Conservation (phyloP, 805 yeast genomes). For the Candida endomychidarum region DNA sequence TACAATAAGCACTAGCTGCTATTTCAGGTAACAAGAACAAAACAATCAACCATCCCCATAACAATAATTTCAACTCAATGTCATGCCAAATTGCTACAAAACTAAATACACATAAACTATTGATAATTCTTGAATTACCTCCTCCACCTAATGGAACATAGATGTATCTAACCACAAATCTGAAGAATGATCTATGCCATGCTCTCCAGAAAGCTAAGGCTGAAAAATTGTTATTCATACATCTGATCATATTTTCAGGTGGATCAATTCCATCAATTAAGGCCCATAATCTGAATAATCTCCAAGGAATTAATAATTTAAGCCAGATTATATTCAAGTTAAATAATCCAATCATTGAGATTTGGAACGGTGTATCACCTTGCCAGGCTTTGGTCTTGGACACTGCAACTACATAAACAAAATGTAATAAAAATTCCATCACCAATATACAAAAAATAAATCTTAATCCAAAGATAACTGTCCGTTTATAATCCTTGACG, state of each 20-base stretch:
- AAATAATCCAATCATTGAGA: slow-evolving; percentile 91
- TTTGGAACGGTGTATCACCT: slow-evolving; percentile 86
- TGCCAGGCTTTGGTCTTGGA: slow-evolving; percentile 88
- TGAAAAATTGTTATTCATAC: slow-evolving; percentile 91
- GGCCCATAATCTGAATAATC: slow-evolving; percentile 91
- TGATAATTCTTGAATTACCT: slow-evolving; percentile 63
- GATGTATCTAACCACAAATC: slow-evolving; percentile 86
- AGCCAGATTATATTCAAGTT: slow-evolving; percentile 91
- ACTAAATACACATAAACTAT: slow-evolving; percentile 82
- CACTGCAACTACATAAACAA: slow-evolving; percentile 89
- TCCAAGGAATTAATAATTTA: slow-evolving; percentile 92
- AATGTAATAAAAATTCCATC: slow-evolving; percentile 90
- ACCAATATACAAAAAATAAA: slow-evolving; percentile 71
- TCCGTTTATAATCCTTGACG: slow-evolving; percentile 50
- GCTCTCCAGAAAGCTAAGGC: slow-evolving; percentile 98
- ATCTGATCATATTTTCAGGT: slow-evolving; percentile 96
- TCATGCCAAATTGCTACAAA: slow-evolving; percentile 99
- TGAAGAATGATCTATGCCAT: slow-evolving; percentile 94
- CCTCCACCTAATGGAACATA: slow-evolving; percentile 91
- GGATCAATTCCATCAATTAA: slow-evolving; percentile 91
- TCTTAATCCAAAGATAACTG: slow-evolving; percentile 61
- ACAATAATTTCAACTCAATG: slow-evolving; percentile 75
- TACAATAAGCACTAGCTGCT: slow-evolving; percentile 49
- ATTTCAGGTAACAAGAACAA: slow-evolving; percentile 86
- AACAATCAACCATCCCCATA: slow-evolving; percentile 97